Evolutionary conservation across 1,139 yeast genomes (phyloP).

Genomic region (Geotrichum fermentans): DNA sequence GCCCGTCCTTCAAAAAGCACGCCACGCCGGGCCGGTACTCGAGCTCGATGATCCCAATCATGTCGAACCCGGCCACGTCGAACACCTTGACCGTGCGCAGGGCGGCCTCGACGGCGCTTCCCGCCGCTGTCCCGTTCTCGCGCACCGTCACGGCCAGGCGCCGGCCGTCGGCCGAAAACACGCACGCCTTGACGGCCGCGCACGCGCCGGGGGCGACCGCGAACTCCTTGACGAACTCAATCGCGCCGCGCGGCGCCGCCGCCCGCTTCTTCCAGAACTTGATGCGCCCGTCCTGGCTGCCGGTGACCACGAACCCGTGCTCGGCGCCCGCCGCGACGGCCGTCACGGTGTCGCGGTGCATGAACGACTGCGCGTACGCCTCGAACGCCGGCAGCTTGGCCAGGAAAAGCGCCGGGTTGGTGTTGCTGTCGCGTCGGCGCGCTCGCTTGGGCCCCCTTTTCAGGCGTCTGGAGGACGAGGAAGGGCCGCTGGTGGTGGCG

Average conservation of each 20-base stretch:
- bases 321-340: slow-evolving; percentile 20
- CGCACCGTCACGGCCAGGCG: slow-evolving; percentile 36
- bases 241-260: slow-evolving; percentile 24
- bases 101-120: neutral
- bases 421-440: slow-evolving; percentile 10
- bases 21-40: slow-evolving; percentile 22
- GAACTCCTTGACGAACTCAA: slow-evolving; percentile 42
- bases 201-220: slow-evolving; percentile 32
- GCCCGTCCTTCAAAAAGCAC: slow-evolving; percentile 17
- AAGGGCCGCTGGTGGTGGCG: neutral
- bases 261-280: slow-evolving; percentile 41
- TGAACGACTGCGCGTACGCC: slow-evolving; percentile 33
- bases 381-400: slow-evolving; percentile 27
- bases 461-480: neutral
- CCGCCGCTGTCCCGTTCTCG: neutral
- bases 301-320: slow-evolving; percentile 35
- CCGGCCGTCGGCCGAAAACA: slow-evolving; percentile 31
- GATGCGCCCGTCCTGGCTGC: slow-evolving; percentile 42
- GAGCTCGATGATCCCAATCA: slow-evolving; percentile 40
- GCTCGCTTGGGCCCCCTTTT: slow-evolving; percentile 1
- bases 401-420: slow-evolving; percentile 20
- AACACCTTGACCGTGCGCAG: slow-evolving; percentile 37
- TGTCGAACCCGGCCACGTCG: slow-evolving; percentile 42
- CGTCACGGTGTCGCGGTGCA: slow-evolving; percentile 32
- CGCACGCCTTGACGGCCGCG: slow-evolving; percentile 28